Evolutionary conservation across 257 asterid genomes (phyloP).

Genomic region (Prunella vulgaris): DNA sequence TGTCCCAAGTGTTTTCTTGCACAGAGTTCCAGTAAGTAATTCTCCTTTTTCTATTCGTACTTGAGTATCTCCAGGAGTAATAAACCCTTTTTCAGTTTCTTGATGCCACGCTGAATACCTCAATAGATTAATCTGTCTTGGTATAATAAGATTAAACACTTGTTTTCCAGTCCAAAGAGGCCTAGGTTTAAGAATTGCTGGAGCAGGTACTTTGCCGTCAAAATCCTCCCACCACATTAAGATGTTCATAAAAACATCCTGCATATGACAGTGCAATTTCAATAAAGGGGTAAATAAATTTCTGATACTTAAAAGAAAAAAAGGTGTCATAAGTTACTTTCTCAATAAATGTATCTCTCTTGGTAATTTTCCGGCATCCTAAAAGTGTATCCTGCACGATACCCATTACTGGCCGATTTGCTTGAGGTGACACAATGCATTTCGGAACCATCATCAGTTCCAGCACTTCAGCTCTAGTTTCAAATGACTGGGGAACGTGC

Average conservation of each 20-base stretch:
- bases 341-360: constrained; percentile 94
- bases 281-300: neutral
- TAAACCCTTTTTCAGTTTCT: constrained; percentile 73
- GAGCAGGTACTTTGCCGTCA: constrained; percentile 98
- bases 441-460: constrained; percentile 99
- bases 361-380: constrained; percentile 95
- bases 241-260: constrained; percentile 99
- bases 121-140: constrained; percentile 84
- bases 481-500: constrained; percentile 99
- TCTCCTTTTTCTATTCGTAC: constrained; percentile 97
- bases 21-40: constrained; percentile 86
- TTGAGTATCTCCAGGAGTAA: constrained; percentile 98
- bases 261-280: constrained; percentile 20
- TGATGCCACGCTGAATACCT: constrained; percentile 95
- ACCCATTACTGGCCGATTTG: constrained; percentile 99
- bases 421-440: constrained; percentile 93
- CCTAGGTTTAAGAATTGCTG: constrained; percentile 90
- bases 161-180: constrained; percentile 99
- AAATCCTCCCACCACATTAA: constrained; percentile 99
- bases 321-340: constrained; percentile 48
- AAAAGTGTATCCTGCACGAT: constrained; percentile 95
- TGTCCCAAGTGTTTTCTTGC: constrained; percentile 98
- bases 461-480: constrained; percentile 96
- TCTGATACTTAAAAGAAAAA: neutral
- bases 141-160: constrained; percentile 90